A percentile compares a stretch with the other conserved stretches of the same genome.
These are phyloP conservation scores for Clarireedia hainanense DNA, from an alignment of 2,329 filamentous ascomycete genomes.

Conservation along the genomic window DNA sequence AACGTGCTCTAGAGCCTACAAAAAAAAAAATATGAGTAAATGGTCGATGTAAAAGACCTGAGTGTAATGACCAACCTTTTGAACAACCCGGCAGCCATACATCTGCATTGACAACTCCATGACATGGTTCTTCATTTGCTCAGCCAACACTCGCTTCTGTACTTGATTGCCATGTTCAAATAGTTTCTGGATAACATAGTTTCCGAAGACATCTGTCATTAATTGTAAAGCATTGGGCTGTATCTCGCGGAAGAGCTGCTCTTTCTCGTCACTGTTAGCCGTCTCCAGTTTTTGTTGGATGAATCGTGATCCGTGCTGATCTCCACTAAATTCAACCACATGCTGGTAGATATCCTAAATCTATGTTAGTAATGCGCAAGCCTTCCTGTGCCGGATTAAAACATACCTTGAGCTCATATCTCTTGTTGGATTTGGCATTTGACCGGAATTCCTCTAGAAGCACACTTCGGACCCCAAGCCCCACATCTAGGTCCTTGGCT, in stretches of 20 bases:
- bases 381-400: not conserved
- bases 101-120: conserved; percentile 73
- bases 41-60: not conserved
- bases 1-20: conserved; percentile 76
- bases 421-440: conserved; percentile 61
- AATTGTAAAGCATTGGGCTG: conserved; percentile 75
- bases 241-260: conserved; percentile 82
- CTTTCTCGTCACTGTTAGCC: conserved; percentile 94
- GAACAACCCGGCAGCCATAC: conserved; percentile 92
- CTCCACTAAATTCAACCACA: conserved; percentile 89
- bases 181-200: conserved; percentile 97
- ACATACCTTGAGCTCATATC: conserved; percentile 68
- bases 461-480: conserved; percentile 55
- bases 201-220: conserved; percentile 95
- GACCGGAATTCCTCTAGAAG: conserved; percentile 74
- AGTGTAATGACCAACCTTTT: conserved; percentile 57
- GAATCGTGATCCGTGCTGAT: conserved; percentile 91
- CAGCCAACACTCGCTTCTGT: conserved; percentile 81
- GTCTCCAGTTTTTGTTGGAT: conserved; percentile 89
- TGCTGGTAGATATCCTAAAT: conserved; percentile 73
- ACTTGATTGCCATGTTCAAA: conserved; percentile 92
- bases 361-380: conserved; percentile 9
- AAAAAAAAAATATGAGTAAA: not conserved
- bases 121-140: conserved; percentile 82
- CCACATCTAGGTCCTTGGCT: conserved; percentile 29